Percentiles rank a stretch among this genome's conserved stretches.
phyloP scores from a whole-genome alignment of 768 basidiomycete species.

The Xerocomus spinulosus region DNA sequence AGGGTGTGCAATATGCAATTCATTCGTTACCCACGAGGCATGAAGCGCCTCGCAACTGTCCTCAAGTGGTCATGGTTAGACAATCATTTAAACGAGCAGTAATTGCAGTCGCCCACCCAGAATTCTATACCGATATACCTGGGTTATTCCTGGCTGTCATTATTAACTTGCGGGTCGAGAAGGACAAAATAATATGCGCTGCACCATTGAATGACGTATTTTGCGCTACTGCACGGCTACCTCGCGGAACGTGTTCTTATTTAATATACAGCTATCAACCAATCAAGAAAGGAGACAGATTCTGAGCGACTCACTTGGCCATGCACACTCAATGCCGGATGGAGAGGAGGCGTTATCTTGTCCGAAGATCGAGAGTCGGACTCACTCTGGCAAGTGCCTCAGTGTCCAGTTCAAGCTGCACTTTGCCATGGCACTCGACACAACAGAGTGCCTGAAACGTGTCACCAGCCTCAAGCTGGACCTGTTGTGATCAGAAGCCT shows the following conservation, averaged over 20 bases:
- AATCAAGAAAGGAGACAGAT: background rate
- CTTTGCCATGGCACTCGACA: too few species aligned
- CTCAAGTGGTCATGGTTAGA: too few species aligned
- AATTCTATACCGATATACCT: background rate
- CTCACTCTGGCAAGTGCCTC: too few species aligned
- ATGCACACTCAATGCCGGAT: background rate
- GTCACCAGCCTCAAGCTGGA: background rate
- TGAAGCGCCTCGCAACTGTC: background rate
- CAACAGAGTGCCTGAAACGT: background rate
- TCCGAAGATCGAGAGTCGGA: background rate
- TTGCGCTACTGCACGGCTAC: constrained; percentile 1
- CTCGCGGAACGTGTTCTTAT: constrained; percentile 1
- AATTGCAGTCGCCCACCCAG: background rate
- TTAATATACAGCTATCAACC: background rate
- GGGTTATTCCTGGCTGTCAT: background rate
- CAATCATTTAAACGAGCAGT: background rate
- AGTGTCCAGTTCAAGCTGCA: too few species aligned
- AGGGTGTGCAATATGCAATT: constrained; percentile 4
- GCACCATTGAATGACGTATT: background rate
- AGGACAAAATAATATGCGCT: background rate
- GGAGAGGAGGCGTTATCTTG: background rate
- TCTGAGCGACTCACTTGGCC: background rate
- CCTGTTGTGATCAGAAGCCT: too few species aligned
- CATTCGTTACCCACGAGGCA: constrained; percentile 7
- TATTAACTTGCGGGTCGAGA: background rate